Evolutionary conservation across 106 monocot genomes (phyloP).

Genomic region (Ottelia alismoides): DNA sequence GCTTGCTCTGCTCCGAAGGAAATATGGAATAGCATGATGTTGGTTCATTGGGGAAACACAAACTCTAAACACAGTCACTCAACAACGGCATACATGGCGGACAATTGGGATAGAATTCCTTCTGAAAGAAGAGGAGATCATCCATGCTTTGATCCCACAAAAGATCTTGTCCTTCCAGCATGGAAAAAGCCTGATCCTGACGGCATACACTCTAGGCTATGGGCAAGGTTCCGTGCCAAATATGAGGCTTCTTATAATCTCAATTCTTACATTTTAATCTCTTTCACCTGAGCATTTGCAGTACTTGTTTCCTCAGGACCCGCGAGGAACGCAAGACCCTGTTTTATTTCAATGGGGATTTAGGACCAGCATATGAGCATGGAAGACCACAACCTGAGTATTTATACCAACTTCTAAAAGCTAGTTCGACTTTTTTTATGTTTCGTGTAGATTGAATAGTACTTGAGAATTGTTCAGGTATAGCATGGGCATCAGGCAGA

Average conservation of each 20-base stretch:
- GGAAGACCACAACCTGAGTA: constrained; percentile 83
- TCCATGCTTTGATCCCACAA: constrained; percentile 84
- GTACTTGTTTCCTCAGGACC: constrained; percentile 24
- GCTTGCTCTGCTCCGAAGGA: constrained; percentile 97
- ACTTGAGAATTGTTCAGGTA: no score
- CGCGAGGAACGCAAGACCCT: constrained; percentile 44
- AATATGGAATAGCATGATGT: constrained; percentile 96
- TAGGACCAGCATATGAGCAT: constrained; percentile 70
- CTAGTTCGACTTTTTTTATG: no score
- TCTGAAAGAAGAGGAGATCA: constrained; percentile 59
- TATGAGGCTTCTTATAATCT: not conserved
- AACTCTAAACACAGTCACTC: constrained; percentile 90
- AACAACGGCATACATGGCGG: constrained; percentile 81
- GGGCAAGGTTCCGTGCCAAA: constrained; percentile 45
- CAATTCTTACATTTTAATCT: not conserved
- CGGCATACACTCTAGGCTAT: constrained; percentile 50
- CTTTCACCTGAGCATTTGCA: not conserved
- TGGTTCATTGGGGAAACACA: constrained; percentile 98
- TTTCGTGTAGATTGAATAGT: no score
- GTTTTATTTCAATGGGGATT: constrained; percentile 95
- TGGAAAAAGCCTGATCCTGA: constrained; percentile 76
- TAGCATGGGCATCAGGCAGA: constrained; percentile 90
- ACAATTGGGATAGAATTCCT: constrained; percentile 72
- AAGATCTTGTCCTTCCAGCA: constrained; percentile 93
- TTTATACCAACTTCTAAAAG: no score